phyloP scores from a whole-genome alignment of 2,329 filamentous ascomycete genomes.

The Alternaria ventricosa region DNA sequence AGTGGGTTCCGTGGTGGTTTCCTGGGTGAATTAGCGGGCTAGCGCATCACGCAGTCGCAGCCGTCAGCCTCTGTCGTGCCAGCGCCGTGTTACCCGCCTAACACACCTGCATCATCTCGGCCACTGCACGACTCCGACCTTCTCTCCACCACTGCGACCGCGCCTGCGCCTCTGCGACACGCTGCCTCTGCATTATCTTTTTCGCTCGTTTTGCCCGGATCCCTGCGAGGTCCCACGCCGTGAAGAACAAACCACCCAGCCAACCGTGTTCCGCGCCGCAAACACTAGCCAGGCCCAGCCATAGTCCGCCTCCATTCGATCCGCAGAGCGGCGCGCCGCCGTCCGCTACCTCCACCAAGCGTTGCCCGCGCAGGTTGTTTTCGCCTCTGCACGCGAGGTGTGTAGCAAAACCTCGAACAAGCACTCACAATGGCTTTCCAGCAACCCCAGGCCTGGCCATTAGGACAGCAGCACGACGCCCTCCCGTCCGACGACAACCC shows the following conservation, averaged over 20 bases:
- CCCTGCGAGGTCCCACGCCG: not conserved
- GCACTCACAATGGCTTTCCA: conserved; percentile 29
- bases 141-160: not conserved
- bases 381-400: conserved; percentile 12
- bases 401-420: conserved; percentile 6
- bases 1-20: conserved; percentile 11
- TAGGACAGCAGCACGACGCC: conserved; percentile 31
- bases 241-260: conserved; percentile 5
- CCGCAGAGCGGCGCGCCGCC: conserved; percentile 22
- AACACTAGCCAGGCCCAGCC: conserved; percentile 2
- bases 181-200: not conserved
- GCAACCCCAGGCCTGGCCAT: conserved; percentile 27
- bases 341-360: conserved; percentile 3
- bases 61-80: conserved; percentile 22
- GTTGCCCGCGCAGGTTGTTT: conserved; percentile 4
- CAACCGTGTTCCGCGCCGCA: conserved; percentile 2
- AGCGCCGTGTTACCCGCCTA: conserved; percentile 15
- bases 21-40: conserved; percentile 12
- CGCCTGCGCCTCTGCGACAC: conserved; percentile 1
- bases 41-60: conserved; percentile 11
- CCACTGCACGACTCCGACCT: not conserved
- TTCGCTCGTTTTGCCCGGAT: not conserved
- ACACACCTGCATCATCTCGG: conserved; percentile 5
- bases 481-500: conserved; percentile 32
- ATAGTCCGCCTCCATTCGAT: conserved; percentile 12